A percentile compares a stretch with the other conserved stretches of the same genome.
Conservation (phyloP, 805 yeast species). For the Maudiozyma turicensis region DNA sequence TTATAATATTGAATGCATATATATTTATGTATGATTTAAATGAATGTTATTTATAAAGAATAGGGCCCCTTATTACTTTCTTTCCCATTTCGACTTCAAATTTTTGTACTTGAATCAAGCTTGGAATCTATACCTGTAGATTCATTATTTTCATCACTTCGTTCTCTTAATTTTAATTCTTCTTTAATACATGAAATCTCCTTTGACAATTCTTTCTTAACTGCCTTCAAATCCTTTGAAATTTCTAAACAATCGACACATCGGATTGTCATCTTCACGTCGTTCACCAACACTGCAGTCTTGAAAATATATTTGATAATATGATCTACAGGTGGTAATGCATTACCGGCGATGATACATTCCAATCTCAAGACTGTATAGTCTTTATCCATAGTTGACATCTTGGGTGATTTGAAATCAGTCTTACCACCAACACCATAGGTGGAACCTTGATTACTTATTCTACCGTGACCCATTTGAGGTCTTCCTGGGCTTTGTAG, state of each 20-base stretch:
- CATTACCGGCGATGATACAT: slow-evolving; percentile 43
- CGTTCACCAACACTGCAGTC: slow-evolving; percentile 50
- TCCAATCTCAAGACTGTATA: slow-evolving; percentile 40
- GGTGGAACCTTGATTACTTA: not conserved
- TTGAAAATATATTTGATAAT: slow-evolving; percentile 54
- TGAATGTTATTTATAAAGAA: no score
- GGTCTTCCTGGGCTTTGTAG: slow-evolving; percentile 6
- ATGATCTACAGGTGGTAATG: slow-evolving; percentile 47
- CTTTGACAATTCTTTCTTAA: slow-evolving; percentile 6
- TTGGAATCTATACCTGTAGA: not conserved
- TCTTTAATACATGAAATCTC: slow-evolving; percentile 2
- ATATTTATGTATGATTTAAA: no score
- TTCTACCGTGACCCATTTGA: slow-evolving; percentile 1
- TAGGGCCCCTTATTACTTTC: no score
- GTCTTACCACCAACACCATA: not conserved
- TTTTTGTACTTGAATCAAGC: no score
- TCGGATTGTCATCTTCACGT: slow-evolving; percentile 46
- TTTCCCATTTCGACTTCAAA: no score
- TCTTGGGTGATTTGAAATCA: slow-evolving; percentile 5
- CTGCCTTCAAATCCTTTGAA: slow-evolving; percentile 16
- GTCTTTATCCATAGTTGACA: slow-evolving; percentile 6
- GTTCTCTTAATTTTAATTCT: not conserved
- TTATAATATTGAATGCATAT: no score
- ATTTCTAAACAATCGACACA: slow-evolving; percentile 27
- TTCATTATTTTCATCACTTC: not conserved